A percentile compares a stretch with the other conserved stretches of the same genome.
These are phyloP conservation scores for Daldinia sp. DNA, from an alignment of 2,329 filamentous ascomycete genomes.

Conservation along the genomic window DNA sequence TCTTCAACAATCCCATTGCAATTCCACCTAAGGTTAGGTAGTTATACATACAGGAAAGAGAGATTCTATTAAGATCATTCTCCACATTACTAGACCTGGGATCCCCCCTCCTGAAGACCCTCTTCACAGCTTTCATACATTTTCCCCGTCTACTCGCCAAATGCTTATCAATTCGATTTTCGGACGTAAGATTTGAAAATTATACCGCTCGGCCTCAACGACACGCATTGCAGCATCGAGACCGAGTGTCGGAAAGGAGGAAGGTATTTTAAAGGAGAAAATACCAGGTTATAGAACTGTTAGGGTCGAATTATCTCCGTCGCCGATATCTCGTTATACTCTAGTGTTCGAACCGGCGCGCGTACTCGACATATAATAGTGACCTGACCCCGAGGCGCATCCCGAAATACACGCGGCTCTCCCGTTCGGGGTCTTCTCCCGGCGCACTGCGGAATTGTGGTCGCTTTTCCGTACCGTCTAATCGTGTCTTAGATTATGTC, in stretches of 20 bases:
- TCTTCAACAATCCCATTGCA: constrained; percentile 6
- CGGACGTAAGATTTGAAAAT: constrained; percentile 14
- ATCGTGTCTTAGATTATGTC: constrained; percentile 36
- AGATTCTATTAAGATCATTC: constrained; percentile 26
- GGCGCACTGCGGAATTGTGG: neutral
- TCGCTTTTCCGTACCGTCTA: neutral
- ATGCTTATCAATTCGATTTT: constrained; percentile 1
- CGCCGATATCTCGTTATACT: neutral
- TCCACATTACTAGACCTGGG: neutral
- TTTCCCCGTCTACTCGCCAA: constrained; percentile 6
- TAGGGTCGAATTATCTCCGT: constrained; percentile 3
- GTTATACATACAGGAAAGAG: too few species aligned
- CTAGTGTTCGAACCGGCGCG: neutral
- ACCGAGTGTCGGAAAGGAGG: neutral
- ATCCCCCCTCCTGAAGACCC: constrained; percentile 3
- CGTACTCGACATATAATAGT: constrained; percentile 1
- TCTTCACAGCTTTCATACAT: constrained; percentile 15
- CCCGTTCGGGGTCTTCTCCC: constrained; percentile 7
- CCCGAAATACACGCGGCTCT: constrained; percentile 10
- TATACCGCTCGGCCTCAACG: neutral
- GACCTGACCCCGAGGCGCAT: constrained; percentile 27
- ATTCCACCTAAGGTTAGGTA: constrained; percentile 10
- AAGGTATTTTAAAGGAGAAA: neutral
- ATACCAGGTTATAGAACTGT: too few species aligned
- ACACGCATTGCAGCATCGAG: neutral